Evolutionary conservation across 768 basidiomycete genomes (phyloP).

Genomic region (Trichaptum fuscoviolaceum): DNA sequence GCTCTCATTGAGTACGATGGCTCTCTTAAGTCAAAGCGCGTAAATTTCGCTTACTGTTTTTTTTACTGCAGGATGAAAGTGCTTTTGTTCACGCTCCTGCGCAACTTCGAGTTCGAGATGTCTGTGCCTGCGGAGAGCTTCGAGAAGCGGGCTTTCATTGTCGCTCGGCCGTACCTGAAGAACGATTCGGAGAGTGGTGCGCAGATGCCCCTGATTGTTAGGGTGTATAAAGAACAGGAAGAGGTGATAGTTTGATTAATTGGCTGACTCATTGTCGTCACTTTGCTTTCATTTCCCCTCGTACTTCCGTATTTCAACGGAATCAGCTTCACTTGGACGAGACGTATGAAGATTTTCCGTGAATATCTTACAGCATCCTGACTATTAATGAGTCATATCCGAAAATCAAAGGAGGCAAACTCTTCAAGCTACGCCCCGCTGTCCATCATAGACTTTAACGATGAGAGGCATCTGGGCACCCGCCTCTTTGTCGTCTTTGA

Average conservation of each 20-base stretch:
- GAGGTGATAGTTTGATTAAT: not conserved
- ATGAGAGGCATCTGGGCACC: constrained; percentile 41
- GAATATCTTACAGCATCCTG: no score
- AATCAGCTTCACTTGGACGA: no score
- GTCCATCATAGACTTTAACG: constrained; percentile 11
- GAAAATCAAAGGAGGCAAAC: no score
- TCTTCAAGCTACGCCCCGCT: no score
- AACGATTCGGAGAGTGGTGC: constrained; percentile 33
- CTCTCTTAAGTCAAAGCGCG: not conserved
- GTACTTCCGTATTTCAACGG: no score
- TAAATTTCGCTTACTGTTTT: not conserved
- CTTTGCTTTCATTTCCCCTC: no score
- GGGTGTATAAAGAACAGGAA: constrained; percentile 4
- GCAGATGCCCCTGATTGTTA: constrained; percentile 37
- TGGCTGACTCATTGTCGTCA: no score
- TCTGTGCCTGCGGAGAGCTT: constrained; percentile 44
- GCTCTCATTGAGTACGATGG: constrained; percentile 14
- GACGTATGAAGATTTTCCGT: no score
- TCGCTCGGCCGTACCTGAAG: constrained; percentile 40
- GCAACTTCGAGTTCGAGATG: constrained; percentile 47
- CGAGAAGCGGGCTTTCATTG: constrained; percentile 21
- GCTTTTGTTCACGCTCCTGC: constrained; percentile 44
- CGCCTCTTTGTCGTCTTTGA: constrained; percentile 32
- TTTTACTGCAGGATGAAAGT: constrained; percentile 31
- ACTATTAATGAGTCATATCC: no score